phyloP scores from a whole-genome alignment of 2,329 filamentous ascomycete species.

The Neopestalotiopsis clavispora region DNA sequence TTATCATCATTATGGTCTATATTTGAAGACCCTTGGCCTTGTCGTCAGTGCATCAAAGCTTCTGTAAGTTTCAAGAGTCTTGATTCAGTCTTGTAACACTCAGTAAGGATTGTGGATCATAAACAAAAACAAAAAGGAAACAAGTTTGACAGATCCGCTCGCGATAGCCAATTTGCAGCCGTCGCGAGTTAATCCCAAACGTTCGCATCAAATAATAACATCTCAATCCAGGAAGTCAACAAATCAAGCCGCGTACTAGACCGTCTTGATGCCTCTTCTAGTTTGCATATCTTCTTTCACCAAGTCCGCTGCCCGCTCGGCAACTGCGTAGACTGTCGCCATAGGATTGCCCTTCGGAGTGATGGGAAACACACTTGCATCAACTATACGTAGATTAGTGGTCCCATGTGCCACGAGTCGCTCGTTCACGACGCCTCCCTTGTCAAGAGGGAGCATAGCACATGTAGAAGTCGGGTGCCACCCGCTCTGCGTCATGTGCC shows the following conservation, averaged over 20 bases:
- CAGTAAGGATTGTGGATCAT: not conserved
- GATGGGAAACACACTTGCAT: not conserved
- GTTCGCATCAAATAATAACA: not conserved
- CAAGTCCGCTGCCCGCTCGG: constrained; percentile 4
- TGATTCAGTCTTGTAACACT: too few species aligned
- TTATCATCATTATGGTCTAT: too few species aligned
- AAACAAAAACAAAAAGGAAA: not conserved
- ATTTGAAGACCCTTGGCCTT: too few species aligned
- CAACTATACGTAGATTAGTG: not conserved
- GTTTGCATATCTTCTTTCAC: not conserved
- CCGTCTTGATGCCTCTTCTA: not conserved
- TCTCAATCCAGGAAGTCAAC: not conserved
- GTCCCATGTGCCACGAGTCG: not conserved
- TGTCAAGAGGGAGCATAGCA: constrained; percentile 1
- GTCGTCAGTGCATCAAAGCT: too few species aligned
- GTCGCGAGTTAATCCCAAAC: not conserved
- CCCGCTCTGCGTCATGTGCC: not conserved
- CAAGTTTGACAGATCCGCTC: not conserved
- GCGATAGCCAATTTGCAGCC: not conserved
- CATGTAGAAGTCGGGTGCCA: not conserved
- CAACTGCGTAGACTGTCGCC: constrained; percentile 5
- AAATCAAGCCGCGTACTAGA: not conserved
- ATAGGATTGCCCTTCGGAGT: constrained; percentile 4
- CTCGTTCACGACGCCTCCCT: not conserved
- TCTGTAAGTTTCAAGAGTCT: too few species aligned